Evolutionary conservation across 768 basidiomycete species (phyloP).

Genomic region (Lentinula lateritia): DNA sequence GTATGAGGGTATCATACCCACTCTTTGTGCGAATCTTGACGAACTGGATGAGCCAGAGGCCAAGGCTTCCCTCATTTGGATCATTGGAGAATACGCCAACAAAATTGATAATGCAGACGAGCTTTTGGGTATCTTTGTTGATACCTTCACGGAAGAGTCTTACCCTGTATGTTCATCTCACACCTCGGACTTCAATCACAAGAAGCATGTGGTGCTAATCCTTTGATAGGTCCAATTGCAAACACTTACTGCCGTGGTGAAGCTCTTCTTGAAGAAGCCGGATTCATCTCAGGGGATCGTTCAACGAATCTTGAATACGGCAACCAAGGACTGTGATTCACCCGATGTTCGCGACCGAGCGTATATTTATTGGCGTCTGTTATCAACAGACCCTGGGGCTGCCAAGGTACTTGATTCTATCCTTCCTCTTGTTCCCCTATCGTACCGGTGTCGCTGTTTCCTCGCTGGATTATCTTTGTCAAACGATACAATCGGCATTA

Average conservation of each 20-base stretch:
- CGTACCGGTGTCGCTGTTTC: neutral
- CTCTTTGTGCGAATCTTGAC: slow-evolving; percentile 89
- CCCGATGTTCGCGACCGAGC: slow-evolving; percentile 96
- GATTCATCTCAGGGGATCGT: slow-evolving; percentile 90
- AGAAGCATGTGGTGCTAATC: neutral
- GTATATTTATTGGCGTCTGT: slow-evolving; percentile 95
- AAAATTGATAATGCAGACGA: slow-evolving; percentile 98
- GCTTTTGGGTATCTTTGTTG: slow-evolving; percentile 83
- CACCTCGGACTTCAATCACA: slow-evolving; percentile 5
- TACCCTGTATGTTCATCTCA: slow-evolving; percentile 57
- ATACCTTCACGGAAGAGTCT: slow-evolving; percentile 89
- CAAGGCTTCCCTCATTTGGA: slow-evolving; percentile 97
- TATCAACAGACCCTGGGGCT: slow-evolving; percentile 92
- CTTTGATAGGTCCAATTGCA: slow-evolving; percentile 58
- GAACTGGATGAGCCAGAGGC: slow-evolving; percentile 98
- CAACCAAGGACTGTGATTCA: slow-evolving; percentile 95
- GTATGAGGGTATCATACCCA: slow-evolving; percentile 96
- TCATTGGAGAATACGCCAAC: slow-evolving; percentile 96
- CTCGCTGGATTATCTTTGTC: neutral
- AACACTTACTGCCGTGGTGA: slow-evolving; percentile 92
- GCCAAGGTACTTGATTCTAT: slow-evolving; percentile 64
- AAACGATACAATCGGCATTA: neutral
- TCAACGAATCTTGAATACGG: slow-evolving; percentile 86
- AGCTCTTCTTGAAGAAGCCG: slow-evolving; percentile 93
- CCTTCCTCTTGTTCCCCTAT: neutral